Conservation (phyloP, 2,329 filamentous ascomycete species). For the Dothistroma septosporum region DNA sequence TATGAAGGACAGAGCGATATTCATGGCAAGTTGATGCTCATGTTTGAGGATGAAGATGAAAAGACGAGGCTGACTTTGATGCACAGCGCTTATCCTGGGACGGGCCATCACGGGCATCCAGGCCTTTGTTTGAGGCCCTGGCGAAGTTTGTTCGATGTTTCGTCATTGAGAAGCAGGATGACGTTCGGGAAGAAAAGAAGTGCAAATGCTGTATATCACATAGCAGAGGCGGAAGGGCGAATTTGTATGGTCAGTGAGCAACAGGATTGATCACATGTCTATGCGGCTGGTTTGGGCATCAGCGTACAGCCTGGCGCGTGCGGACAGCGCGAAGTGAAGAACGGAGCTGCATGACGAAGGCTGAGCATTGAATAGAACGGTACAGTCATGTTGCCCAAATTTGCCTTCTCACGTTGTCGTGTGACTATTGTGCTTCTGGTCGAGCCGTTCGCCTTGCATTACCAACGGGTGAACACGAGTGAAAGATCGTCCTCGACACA, state of each 20-base stretch:
- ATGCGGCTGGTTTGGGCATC: not conserved
- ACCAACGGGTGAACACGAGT: not conserved
- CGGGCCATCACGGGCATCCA: constrained; percentile 63
- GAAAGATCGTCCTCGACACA: not conserved
- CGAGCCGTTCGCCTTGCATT: not conserved
- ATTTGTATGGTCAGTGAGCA: not conserved
- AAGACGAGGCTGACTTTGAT: constrained; percentile 23
- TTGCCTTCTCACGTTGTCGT: not conserved
- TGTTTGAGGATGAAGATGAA: not conserved
- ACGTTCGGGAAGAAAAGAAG: not conserved
- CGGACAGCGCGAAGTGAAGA: not conserved
- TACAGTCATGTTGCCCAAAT: not conserved
- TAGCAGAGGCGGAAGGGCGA: not conserved
- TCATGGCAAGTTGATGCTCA: constrained; percentile 63
- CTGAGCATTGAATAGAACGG: not conserved
- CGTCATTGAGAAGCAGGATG: constrained; percentile 4
- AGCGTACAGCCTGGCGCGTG: not conserved
- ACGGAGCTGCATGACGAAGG: not conserved
- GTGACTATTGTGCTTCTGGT: not conserved
- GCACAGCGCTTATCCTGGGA: constrained; percentile 46
- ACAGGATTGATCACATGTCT: not conserved
- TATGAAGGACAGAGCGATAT: constrained; percentile 99
- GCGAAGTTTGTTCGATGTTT: not conserved
- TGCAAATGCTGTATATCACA: not conserved
- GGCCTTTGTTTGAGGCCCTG: constrained; percentile 55